Conservation (phyloP, 2,329 filamentous ascomycete genomes). For the Pseudogymnoascus sp. region DNA sequence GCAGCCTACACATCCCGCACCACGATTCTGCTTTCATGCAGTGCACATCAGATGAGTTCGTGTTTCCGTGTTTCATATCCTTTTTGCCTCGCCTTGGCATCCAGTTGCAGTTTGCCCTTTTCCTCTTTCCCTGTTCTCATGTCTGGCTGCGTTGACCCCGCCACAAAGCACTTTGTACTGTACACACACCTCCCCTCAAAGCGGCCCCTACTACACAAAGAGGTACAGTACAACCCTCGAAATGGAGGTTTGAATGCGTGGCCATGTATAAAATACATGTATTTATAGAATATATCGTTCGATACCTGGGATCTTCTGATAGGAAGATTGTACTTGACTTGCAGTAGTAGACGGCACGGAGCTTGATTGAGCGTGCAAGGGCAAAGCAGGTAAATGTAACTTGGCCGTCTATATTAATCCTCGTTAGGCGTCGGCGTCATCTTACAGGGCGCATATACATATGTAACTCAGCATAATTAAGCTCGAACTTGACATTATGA, state of each 20-base stretch:
- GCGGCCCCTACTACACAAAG: not conserved
- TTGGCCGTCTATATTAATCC: not conserved
- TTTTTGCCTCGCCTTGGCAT: not conserved
- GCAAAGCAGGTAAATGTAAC: not conserved
- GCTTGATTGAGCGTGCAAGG: not conserved
- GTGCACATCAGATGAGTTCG: not conserved
- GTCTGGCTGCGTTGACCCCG: not conserved
- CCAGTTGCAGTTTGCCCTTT: not conserved
- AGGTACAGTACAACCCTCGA: not conserved
- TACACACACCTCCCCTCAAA: not conserved
- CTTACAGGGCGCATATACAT: not conserved
- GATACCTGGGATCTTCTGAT: not conserved
- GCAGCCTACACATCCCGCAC: not conserved
- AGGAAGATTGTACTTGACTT: not conserved
- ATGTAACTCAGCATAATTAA: not conserved
- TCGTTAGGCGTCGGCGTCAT: not conserved
- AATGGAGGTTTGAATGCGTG: not conserved
- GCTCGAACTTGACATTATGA: not conserved
- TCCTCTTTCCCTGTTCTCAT: not conserved
- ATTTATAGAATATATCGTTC: not conserved
- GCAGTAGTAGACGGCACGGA: not conserved
- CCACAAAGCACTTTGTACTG: not conserved
- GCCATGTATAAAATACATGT: not conserved
- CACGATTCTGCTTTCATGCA: not conserved
- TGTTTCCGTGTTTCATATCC: not conserved